phyloP scores from a whole-genome alignment of 1,284 basidiomycete species.

The Somion occarium region DNA sequence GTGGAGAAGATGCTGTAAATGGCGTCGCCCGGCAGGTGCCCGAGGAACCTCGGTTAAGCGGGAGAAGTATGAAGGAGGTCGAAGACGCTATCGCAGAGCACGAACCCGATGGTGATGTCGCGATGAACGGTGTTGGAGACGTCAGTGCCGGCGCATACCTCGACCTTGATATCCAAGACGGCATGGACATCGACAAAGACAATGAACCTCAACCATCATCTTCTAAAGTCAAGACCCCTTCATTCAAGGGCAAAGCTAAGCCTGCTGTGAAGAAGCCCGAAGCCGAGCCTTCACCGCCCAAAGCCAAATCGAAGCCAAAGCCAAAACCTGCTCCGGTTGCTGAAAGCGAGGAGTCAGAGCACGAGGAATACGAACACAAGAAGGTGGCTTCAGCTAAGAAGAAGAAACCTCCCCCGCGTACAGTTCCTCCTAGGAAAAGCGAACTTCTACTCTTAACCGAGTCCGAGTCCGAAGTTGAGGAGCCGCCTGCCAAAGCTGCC shows the following conservation, averaged over 20 bases:
- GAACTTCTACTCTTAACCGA: not conserved
- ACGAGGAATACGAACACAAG: no score
- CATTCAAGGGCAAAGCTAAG: not conserved
- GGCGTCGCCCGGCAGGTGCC: conserved; percentile 5
- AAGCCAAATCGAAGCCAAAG: conserved; percentile 2
- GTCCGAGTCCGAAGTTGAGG: conserved; percentile 1
- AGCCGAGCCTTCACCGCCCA: not conserved
- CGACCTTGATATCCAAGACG: conserved; percentile 20
- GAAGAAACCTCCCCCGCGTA: not conserved
- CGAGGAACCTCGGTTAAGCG: conserved; percentile 10
- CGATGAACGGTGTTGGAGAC: conserved; percentile 3
- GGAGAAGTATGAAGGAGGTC: conserved; percentile 18
- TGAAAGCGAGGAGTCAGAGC: no score
- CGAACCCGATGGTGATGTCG: conserved; percentile 18
- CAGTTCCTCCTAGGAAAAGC: not conserved
- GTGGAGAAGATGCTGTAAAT: conserved; percentile 8
- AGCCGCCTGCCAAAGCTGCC: conserved; percentile 1
- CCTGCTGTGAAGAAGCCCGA: not conserved
- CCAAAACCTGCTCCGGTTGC: conserved; percentile 4
- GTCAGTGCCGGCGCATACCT: conserved; percentile 14
- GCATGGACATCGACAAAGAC: conserved; percentile 23
- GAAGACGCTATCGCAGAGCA: conserved; percentile 18
- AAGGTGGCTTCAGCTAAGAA: no score
- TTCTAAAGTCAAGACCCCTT: not conserved
- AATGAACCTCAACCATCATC: not conserved